Evolutionary conservation across 495 filamentous ascomycete species (phyloP).

Genomic region (Lasiosphaeriaceae sp.): DNA sequence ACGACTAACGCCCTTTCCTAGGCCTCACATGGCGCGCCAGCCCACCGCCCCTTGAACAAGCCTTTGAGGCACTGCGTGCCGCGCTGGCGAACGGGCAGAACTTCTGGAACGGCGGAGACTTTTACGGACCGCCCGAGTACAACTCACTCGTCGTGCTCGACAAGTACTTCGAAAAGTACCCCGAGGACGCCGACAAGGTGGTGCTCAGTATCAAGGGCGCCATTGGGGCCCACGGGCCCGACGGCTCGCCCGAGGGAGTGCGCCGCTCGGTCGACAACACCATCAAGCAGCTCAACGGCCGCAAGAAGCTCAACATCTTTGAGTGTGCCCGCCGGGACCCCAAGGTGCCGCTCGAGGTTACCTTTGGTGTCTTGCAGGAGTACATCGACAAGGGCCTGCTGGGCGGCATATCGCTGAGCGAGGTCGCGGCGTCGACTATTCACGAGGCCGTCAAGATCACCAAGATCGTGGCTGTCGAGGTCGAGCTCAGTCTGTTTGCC

Average conservation of each 20-base stretch:
- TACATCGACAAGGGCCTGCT: conserved; percentile 73
- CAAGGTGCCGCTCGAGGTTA: conserved; percentile 45
- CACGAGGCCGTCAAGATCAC: conserved; percentile 64
- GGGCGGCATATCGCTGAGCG: conserved; percentile 71
- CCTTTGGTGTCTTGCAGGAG: conserved; percentile 53
- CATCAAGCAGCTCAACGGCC: conserved; percentile 60
- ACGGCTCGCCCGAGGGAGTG: conserved; percentile 60
- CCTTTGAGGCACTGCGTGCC: conserved; percentile 64
- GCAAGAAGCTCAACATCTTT: conserved; percentile 80
- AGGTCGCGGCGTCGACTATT: conserved; percentile 71
- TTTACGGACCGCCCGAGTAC: conserved; percentile 68
- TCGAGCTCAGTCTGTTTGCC: conserved; percentile 70
- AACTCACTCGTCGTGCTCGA: conserved; percentile 65
- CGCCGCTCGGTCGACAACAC: conserved; percentile 64
- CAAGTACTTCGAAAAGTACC: conserved; percentile 63
- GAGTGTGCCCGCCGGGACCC: conserved; percentile 71
- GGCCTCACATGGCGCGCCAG: conserved; percentile 71
- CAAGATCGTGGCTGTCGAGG: conserved; percentile 72
- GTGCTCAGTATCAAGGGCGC: conserved; percentile 64
- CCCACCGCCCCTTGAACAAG: conserved; percentile 54
- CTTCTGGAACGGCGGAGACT: conserved; percentile 78
- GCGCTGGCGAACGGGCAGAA: conserved; percentile 61
- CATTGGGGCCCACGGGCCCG: conserved; percentile 34
- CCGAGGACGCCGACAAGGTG: conserved; percentile 66
- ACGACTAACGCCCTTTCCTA: conserved; percentile 21